A percentile compares a stretch with the other conserved stretches of the same genome.
Evolutionary conservation across 345 rosid species (phyloP).

Genomic region (Raphanus raphanistrum): DNA sequence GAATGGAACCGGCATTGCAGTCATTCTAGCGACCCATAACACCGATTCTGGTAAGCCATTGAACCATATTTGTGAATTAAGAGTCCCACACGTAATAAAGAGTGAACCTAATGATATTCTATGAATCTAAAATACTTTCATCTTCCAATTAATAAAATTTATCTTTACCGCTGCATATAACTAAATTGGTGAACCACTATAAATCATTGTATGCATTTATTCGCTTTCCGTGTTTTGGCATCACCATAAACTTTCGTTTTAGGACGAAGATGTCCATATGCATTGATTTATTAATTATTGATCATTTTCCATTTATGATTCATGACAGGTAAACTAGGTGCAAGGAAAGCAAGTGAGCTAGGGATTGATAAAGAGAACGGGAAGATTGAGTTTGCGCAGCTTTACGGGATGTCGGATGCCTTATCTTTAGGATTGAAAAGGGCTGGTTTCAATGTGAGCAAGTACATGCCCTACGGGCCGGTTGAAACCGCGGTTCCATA

Average conservation of each 20-base stretch:
- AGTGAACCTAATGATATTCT: not conserved
- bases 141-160: too few species aligned
- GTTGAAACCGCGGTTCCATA: slow-evolving; percentile 73
- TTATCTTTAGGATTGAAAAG: slow-evolving; percentile 65
- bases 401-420: slow-evolving; percentile 87
- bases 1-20: slow-evolving; percentile 46
- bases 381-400: slow-evolving; percentile 79
- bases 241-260: not conserved
- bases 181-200: too few species aligned
- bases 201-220: too few species aligned
- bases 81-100: not conserved
- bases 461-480: slow-evolving; percentile 82
- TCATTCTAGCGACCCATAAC: slow-evolving; percentile 82
- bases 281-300: not conserved
- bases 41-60: slow-evolving; percentile 60
- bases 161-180: too few species aligned
- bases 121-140: too few species aligned
- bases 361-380: slow-evolving; percentile 52
- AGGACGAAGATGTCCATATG: not conserved
- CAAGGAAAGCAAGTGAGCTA: slow-evolving; percentile 56
- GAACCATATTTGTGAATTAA: not conserved
- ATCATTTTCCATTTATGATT: not conserved
- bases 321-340: slow-evolving; percentile 63
- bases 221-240: not conserved
- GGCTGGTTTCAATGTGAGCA: slow-evolving; percentile 86